Conservation (phyloP, 371 early-diverging fungal species). For the Basidiobolus heterosporus region DNA sequence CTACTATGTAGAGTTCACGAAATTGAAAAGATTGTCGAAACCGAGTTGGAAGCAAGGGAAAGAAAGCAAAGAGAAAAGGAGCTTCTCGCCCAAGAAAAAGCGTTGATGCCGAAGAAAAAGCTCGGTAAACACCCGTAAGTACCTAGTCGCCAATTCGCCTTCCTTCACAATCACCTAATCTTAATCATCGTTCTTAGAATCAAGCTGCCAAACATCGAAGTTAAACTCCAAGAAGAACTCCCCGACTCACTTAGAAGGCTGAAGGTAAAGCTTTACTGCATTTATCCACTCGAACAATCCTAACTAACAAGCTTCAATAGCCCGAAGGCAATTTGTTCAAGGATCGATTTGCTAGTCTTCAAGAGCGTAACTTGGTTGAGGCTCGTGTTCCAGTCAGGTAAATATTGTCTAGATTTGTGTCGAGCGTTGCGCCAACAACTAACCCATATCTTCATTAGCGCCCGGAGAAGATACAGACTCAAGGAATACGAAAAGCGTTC, state of each 20-base stretch:
- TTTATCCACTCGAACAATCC: neutral
- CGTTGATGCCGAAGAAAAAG: slow-evolving; percentile 15
- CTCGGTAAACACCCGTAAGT: slow-evolving; percentile 19
- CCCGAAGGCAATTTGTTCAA: slow-evolving; percentile 75
- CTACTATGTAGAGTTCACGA: neutral
- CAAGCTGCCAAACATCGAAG: too few relatives aligned
- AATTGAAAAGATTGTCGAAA: slow-evolving; percentile 7
- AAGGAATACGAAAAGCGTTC: too few relatives aligned
- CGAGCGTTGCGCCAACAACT: too few relatives aligned
- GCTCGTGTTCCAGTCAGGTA: slow-evolving; percentile 40
- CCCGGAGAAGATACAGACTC: too few relatives aligned
- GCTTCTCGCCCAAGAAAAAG: slow-evolving; percentile 9
- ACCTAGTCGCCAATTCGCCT: too few relatives aligned
- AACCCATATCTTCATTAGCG: too few relatives aligned
- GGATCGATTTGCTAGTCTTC: slow-evolving; percentile 65
- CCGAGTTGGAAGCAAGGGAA: slow-evolving; percentile 6
- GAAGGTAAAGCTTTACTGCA: slow-evolving; percentile 9
- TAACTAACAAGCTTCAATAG: slow-evolving; percentile 17
- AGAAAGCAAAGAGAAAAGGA: slow-evolving; percentile 9
- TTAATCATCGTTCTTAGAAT: slow-evolving; percentile 1
- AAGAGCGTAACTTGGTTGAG: slow-evolving; percentile 77
- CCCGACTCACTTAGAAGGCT: slow-evolving; percentile 30
- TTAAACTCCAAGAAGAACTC: slow-evolving; percentile 23
- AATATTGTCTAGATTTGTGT: neutral
- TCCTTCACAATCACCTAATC: neutral